A percentile compares a stretch with the other conserved stretches of the same genome.
phyloP scores from a whole-genome alignment of 2,329 filamentous ascomycete species.

The Nannizziopsis arthrosporioides region DNA sequence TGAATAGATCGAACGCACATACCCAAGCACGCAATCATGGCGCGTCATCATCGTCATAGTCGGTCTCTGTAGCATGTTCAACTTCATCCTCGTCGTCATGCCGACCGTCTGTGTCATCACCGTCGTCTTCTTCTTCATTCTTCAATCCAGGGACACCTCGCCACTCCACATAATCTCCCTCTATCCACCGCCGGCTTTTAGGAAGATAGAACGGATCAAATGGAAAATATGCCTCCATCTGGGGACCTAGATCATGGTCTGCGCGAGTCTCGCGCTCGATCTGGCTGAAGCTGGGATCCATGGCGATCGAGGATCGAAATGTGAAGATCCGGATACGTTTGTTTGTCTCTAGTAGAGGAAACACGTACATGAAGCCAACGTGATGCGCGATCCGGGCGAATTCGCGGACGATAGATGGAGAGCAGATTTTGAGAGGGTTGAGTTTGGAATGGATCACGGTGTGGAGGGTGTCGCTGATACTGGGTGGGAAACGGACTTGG shows the following conservation, averaged over 20 bases:
- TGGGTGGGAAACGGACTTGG: conserved; percentile 66
- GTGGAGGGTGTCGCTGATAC: conserved; percentile 60
- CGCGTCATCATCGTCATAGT: conserved; percentile 9
- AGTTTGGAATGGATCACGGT: conserved; percentile 75
- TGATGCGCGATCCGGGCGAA: conserved; percentile 82
- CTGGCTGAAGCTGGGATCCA: conserved; percentile 30
- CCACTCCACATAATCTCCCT: conserved; percentile 74
- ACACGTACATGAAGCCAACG: conserved; percentile 80
- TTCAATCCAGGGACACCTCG: conserved; percentile 59
- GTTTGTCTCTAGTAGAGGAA: conserved; percentile 77
- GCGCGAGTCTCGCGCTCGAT: conserved; percentile 45
- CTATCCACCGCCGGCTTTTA: conserved; percentile 75
- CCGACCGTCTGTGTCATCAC: conserved; percentile 36
- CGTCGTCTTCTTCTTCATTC: conserved; percentile 44
- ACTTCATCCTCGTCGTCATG: conserved; percentile 20
- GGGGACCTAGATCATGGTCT: conserved; percentile 63
- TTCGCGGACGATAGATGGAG: conserved; percentile 76
- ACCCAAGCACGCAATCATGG: not conserved
- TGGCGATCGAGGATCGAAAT: conserved; percentile 37
- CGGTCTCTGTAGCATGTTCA: conserved; percentile 32
- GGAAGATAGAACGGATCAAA: conserved; percentile 95
- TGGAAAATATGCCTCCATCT: conserved; percentile 89
- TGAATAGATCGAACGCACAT: no score
- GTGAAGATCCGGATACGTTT: conserved; percentile 74
- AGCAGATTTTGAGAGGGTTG: conserved; percentile 91